These are phyloP conservation scores for Tephrocybe sp. DNA, from an alignment of 768 basidiomycete species.

Conservation along the genomic window DNA sequence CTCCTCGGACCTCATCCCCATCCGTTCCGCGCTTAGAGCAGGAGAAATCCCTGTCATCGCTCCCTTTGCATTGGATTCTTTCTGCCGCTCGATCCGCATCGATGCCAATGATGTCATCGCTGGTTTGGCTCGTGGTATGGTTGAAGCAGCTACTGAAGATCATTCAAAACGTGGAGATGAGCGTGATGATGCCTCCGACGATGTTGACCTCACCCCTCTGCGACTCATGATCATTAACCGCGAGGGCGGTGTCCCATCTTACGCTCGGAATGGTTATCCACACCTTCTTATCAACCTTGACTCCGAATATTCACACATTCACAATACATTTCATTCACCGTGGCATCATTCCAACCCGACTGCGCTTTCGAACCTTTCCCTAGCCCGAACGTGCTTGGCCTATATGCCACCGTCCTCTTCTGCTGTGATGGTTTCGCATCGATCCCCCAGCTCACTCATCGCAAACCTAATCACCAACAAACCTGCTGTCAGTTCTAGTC, in stretches of 20 bases:
- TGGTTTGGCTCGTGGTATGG: conserved; percentile 86
- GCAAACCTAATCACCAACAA: conserved; percentile 98
- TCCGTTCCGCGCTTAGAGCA: conserved; percentile 84
- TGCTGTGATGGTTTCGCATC: conserved; percentile 96
- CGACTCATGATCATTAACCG: conserved; percentile 97
- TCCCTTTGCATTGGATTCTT: conserved; percentile 90
- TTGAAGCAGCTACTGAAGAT: conserved; percentile 42
- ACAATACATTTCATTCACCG: conserved; percentile 71
- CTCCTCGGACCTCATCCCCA: conserved; percentile 75
- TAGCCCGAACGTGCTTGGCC: conserved; percentile 81
- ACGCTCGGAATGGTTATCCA: conserved; percentile 90
- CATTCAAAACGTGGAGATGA: conserved; percentile 26
- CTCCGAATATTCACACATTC: conserved; percentile 84
- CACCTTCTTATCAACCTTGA: conserved; percentile 94
- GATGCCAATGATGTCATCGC: conserved; percentile 86
- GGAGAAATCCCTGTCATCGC: conserved; percentile 97
- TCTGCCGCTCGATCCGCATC: conserved; percentile 81
- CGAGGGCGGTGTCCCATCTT: conserved; percentile 96
- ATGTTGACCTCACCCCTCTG: conserved; percentile 84
- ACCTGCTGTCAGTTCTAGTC: conserved; percentile 90
- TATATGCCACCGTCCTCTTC: conserved; percentile 95
- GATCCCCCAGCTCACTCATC: conserved; percentile 91
- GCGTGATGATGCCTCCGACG: conserved; percentile 41
- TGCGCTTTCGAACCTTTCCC: conserved; percentile 77
- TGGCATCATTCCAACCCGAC: conserved; percentile 84